These are phyloP conservation scores for Yamadazyma membranifaciens DNA, from an alignment of 1,139 yeast species.

Conservation along the genomic window DNA sequence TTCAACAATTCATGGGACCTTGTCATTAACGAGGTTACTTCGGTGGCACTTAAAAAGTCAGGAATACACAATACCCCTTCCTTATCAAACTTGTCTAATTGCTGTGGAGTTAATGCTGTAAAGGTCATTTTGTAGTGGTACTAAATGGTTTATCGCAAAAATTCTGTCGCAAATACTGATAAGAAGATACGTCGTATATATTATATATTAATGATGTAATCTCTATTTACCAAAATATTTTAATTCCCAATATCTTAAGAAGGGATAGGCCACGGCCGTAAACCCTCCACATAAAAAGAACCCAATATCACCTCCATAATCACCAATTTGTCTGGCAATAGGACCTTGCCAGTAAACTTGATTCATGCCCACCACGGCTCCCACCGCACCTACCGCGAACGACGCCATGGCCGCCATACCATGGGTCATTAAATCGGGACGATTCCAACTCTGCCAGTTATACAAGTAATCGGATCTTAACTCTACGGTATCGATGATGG, in stretches of 20 bases:
- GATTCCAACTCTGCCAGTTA: slow-evolving; percentile 70
- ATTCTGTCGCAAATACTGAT: too few relatives aligned
- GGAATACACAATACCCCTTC: slow-evolving; percentile 69
- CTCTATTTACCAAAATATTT: slow-evolving; percentile 42
- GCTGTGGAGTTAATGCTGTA: slow-evolving; percentile 29
- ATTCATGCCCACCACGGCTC: slow-evolving; percentile 81
- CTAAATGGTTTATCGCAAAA: too few relatives aligned
- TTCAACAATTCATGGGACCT: slow-evolving; percentile 47
- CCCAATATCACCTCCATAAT: slow-evolving; percentile 72
- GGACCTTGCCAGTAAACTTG: slow-evolving; percentile 80
- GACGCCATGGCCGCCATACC: slow-evolving; percentile 66
- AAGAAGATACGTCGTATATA: too few relatives aligned
- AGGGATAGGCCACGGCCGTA: slow-evolving; percentile 63
- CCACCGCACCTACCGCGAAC: slow-evolving; percentile 64
- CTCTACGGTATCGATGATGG: too few relatives aligned
- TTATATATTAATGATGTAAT: too few relatives aligned
- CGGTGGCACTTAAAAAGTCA: slow-evolving; percentile 45
- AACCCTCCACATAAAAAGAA: slow-evolving; percentile 80
- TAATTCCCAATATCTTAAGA: slow-evolving; percentile 62
- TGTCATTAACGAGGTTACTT: slow-evolving; percentile 36
- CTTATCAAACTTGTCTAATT: slow-evolving; percentile 41
- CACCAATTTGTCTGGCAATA: slow-evolving; percentile 55
- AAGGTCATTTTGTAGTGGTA: too few relatives aligned
- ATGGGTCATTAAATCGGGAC: slow-evolving; percentile 50
- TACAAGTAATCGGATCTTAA: slow-evolving; percentile 23